These are phyloP conservation scores for Paraconiothyrium brasiliense DNA, from an alignment of 2,329 filamentous ascomycete genomes.

Conservation along the genomic window DNA sequence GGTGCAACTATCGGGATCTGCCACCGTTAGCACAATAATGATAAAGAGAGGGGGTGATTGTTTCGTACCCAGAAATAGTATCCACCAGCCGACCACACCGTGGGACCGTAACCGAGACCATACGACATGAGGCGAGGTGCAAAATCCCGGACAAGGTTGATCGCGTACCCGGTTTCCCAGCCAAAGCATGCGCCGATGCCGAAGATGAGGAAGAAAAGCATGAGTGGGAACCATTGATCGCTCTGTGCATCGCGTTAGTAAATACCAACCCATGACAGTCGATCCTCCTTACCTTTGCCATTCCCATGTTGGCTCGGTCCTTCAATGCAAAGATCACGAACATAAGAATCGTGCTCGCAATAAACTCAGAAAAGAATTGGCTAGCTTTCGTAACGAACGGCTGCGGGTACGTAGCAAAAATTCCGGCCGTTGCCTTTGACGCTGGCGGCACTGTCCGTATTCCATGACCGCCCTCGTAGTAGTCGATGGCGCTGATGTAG, in stretches of 20 bases:
- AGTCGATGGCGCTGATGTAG: constrained; percentile 67
- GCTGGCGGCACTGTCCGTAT: constrained; percentile 69
- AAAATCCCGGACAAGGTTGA: constrained; percentile 78
- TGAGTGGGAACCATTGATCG: constrained; percentile 60
- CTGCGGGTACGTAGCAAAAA: constrained; percentile 79
- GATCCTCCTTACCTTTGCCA: constrained; percentile 34
- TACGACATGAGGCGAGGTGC: constrained; percentile 73
- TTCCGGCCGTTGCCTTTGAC: constrained; percentile 70
- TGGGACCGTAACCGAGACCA: constrained; percentile 72
- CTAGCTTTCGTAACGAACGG: constrained; percentile 71
- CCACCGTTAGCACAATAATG: constrained; percentile 11
- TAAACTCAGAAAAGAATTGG: constrained; percentile 77
- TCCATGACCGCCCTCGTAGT: constrained; percentile 67
- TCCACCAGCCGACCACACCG: constrained; percentile 72
- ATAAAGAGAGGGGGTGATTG: background rate
- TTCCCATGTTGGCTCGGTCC: constrained; percentile 58
- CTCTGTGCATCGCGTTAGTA: constrained; percentile 24
- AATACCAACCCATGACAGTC: background rate
- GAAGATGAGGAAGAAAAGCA: constrained; percentile 76
- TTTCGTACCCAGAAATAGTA: constrained; percentile 76
- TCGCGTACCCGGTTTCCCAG: constrained; percentile 80
- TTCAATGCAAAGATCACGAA: constrained; percentile 77
- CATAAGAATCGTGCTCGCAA: constrained; percentile 73
- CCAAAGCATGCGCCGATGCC: constrained; percentile 78
- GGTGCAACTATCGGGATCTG: constrained; percentile 77